Evolutionary conservation across 306 rosid species (phyloP), one percentile per base, ranked within the genome.

Genomic region (Trifolium subterraneum): DNA sequence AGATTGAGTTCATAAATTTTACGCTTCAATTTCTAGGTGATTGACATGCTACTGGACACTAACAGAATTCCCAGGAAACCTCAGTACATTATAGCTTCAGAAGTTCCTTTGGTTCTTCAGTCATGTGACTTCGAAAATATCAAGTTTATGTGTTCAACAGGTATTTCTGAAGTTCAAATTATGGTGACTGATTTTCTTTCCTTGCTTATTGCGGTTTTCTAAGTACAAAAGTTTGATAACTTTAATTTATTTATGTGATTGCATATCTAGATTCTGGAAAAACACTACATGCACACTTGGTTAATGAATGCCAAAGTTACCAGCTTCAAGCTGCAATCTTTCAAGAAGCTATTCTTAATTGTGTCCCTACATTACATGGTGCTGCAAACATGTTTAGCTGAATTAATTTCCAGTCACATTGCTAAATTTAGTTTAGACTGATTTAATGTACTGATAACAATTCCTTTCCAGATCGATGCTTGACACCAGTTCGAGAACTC

Each of bases 51-150:
- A 76, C 81, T 91, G 78, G 97, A 89, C 82, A 84, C 83, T 20
- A 36, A 70, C 41, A 87, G 67, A 64, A 82, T 69, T 27, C 86
- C 84, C 55, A 93, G 92, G 85, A 93, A 93, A 82, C 98, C 98
- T 62, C 98, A 93, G 70, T 93, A 91, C 44, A 16, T 23, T 41
- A 89, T 91, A 94, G 96, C 98, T 66, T 78, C 94, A 23, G 97
- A 93, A 84, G 72, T 81, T 83, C 97, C 98, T 0, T 75, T 93
- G 92, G 91, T 91, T 83, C 96, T 93, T 76, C 92, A 80, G 52
- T 89, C 94, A 61, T 93, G 98, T 83, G 96, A 91, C 81, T 93
- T 91, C 83, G 93, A 91, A 66, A 81, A 82, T 79, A 70, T 89
- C 31, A 82, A 86, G 67, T 93, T 93, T 78, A 38, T 55, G 70